Evolutionary conservation across 148 eudicot species (phyloP).

Genomic region (Camellia sinensis): DNA sequence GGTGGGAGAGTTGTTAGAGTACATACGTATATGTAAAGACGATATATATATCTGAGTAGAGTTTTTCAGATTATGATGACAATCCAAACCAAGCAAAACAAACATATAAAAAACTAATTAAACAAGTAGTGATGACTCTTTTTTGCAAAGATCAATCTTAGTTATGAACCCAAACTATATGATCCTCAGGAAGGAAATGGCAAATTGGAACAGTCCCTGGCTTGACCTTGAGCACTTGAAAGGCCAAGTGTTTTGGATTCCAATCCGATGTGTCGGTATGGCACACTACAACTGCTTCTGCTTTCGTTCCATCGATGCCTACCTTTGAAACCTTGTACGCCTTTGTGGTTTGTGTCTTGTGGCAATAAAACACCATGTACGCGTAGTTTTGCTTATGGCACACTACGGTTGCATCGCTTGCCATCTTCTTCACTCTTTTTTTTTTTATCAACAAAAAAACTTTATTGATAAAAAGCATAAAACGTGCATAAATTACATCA

Average conservation of each 20-base stretch:
- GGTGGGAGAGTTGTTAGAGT: no score
- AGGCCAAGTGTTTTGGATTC: conserved; percentile 42
- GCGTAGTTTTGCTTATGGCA: conserved; percentile 44
- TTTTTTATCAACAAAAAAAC: no score
- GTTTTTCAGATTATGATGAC: background rate
- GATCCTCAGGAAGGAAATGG: conserved; percentile 31
- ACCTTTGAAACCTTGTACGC: conserved; percentile 29
- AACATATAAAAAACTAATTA: background rate
- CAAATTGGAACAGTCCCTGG: conserved; percentile 31
- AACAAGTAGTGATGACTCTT: background rate
- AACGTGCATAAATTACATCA: no score
- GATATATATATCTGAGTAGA: background rate
- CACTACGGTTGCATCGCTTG: conserved; percentile 19
- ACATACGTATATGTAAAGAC: background rate
- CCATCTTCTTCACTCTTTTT: conserved; percentile 22
- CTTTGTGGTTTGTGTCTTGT: conserved; percentile 22
- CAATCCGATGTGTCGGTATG: conserved; percentile 45
- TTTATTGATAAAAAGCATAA: no score
- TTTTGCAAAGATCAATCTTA: conserved; percentile 4
- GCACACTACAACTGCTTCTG: conserved; percentile 32
- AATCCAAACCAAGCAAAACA: background rate
- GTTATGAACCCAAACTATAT: conserved; percentile 25
- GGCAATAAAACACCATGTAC: conserved; percentile 39
- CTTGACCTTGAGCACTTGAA: conserved; percentile 38
- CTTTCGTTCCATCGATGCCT: conserved; percentile 19